A percentile compares a stretch with the other conserved stretches of the same genome.
phyloP scores from a whole-genome alignment of 306 rosid genomes.

The Trifolium repens region DNA sequence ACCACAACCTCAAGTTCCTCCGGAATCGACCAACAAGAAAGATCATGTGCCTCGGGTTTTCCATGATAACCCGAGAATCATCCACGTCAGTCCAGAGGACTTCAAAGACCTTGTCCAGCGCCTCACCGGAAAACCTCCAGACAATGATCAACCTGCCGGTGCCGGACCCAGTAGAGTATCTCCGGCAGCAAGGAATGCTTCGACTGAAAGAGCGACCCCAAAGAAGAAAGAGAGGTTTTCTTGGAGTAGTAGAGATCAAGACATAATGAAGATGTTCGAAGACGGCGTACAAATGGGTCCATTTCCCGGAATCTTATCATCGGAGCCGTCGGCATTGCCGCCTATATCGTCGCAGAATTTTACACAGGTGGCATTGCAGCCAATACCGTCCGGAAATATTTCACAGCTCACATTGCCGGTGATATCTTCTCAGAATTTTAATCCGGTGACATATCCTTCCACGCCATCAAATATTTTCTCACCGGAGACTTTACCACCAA shows the following conservation, averaged over 20 bases:
- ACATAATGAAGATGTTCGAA: slow-evolving; percentile 35
- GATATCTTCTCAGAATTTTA: slow-evolving; percentile 54
- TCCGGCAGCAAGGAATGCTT: slow-evolving; percentile 75
- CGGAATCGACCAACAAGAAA: no score
- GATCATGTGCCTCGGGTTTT: slow-evolving; percentile 47
- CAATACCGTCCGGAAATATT: no score
- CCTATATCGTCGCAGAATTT: neutral
- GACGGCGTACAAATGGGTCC: slow-evolving; percentile 55
- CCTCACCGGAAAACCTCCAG: slow-evolving; percentile 64
- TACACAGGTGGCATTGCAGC: no score
- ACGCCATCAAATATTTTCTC: neutral
- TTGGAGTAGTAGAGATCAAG: slow-evolving; percentile 15
- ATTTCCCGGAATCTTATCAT: slow-evolving; percentile 62
- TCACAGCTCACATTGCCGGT: no score
- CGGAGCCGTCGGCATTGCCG: slow-evolving; percentile 60
- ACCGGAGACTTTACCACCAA: slow-evolving; percentile 44
- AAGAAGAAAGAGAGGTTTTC: slow-evolving; percentile 39
- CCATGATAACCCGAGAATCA: slow-evolving; percentile 56
- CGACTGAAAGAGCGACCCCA: slow-evolving; percentile 64
- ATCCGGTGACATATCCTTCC: slow-evolving; percentile 11
- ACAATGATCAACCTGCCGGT: slow-evolving; percentile 7
- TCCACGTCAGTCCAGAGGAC: slow-evolving; percentile 51
- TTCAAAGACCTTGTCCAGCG: slow-evolving; percentile 82
- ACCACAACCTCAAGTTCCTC: neutral
- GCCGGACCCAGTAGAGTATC: slow-evolving; percentile 55